phyloP scores from a whole-genome alignment of 257 asterid species.

The Eustoma russellianum region DNA sequence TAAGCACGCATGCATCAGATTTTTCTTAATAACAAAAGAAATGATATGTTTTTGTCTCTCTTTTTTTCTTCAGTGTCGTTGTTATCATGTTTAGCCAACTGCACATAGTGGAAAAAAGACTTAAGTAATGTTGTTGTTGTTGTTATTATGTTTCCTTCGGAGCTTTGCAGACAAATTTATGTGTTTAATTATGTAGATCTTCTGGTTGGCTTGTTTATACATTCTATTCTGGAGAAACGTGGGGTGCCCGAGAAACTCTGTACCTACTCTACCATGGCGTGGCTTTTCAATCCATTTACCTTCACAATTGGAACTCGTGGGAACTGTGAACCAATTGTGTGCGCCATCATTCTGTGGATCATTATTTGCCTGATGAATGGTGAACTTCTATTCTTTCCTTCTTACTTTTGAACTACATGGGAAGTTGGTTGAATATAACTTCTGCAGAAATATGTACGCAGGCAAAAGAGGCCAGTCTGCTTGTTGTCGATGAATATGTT shows the following conservation, averaged over 20 bases:
- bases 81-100: no score
- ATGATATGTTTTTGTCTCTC: neutral
- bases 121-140: neutral
- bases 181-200: slow-evolving; percentile 49
- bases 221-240: slow-evolving; percentile 58
- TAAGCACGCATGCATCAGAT: neutral
- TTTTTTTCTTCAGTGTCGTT: no score
- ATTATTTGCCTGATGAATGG: slow-evolving; percentile 74
- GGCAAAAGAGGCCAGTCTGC: no score
- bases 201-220: slow-evolving; percentile 74
- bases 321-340: slow-evolving; percentile 82
- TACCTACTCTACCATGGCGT: slow-evolving; percentile 52
- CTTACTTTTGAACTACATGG: no score
- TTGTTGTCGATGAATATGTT: no score
- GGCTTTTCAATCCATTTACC: slow-evolving; percentile 97
- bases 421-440: no score
- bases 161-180: slow-evolving; percentile 1
- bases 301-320: slow-evolving; percentile 98
- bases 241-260: slow-evolving; percentile 68
- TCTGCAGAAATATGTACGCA: no score
- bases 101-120: no score
- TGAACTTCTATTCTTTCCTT: slow-evolving; percentile 7
- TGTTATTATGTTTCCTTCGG: neutral
- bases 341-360: slow-evolving; percentile 86
- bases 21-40: neutral